Evolutionary conservation across 768 basidiomycete species (phyloP), one percentile per base, ranked within the genome.

Genomic region (Rhizopogon salebrosus): DNA sequence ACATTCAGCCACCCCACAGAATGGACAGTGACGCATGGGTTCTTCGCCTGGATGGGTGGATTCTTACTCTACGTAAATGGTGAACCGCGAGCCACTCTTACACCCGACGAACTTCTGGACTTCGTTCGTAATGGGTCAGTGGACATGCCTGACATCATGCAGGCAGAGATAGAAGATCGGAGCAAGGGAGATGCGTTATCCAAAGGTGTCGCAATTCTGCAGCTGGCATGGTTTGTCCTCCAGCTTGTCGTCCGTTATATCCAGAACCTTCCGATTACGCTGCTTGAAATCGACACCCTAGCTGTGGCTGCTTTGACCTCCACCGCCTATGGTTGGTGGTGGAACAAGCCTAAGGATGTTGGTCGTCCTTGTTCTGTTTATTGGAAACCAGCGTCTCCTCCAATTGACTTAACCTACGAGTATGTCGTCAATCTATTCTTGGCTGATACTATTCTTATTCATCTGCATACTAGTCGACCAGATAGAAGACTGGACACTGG

Each of bases 241-340:
- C n/a, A n/a, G n/a, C 63, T 64, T 48, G 59, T 69, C 6, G 59
- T 60, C 1, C 63, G 73, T 7, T 36, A 53, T 23, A 36, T n/a
- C 7, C 46, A 64, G 14, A 37, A 51, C 6, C 60, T 75, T 14
- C 60, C 67, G 1, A 40, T 73, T 6, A 70, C 70, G 7, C 62
- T 70, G 35, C 61, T 75, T n/a, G 71, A 75, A 56, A 49, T 74
- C n/a, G 56, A 66, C 3, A 75, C 74, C 3, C 27, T 74, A 22
- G 72, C 66, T 1, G 68, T 69, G 41, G 65, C n/a, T n/a, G n/a
- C n/a, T n/a, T n/a, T n/a, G n/a, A n/a, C n/a, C n/a, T n/a, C n/a
- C n/a, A n/a, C n/a, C n/a, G n/a, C n/a, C n/a, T n/a, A n/a, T n/a
- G n/a, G n/a, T n/a, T n/a, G n/a, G n/a, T n/a, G n/a, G n/a, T n/a